Conservation (phyloP, 805 yeast genomes). For the Wickerhamomyces kurtzmanii region DNA sequence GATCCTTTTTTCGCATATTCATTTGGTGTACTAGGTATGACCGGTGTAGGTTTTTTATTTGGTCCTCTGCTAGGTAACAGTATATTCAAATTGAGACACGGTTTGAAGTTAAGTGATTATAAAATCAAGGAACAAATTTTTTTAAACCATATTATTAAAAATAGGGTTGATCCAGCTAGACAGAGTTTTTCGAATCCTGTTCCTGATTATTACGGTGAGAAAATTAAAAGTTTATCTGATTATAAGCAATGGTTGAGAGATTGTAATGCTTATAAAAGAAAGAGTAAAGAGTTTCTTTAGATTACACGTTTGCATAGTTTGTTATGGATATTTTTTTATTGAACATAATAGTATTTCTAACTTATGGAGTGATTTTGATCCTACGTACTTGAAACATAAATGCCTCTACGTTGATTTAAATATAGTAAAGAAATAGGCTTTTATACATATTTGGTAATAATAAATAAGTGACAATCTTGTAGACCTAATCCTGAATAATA, state of each 20-base stretch:
- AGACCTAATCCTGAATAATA: too few relatives aligned
- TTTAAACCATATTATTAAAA: constrained; percentile 58
- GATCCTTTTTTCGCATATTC: constrained; percentile 81
- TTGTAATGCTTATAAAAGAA: constrained; percentile 82
- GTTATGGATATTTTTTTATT: neutral
- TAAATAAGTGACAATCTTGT: too few relatives aligned
- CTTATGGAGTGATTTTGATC: too few relatives aligned
- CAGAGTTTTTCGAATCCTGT: constrained; percentile 91
- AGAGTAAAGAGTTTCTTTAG: constrained; percentile 64
- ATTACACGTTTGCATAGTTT: neutral
- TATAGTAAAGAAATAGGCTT: too few relatives aligned
- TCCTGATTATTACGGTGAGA: constrained; percentile 98
- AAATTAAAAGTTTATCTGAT: constrained; percentile 74
- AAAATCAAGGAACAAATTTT: constrained; percentile 62
- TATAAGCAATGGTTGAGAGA: constrained; percentile 96
- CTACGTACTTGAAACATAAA: too few relatives aligned
- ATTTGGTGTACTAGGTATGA: constrained; percentile 63
- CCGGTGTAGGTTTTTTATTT: constrained; percentile 65
- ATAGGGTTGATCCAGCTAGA: constrained; percentile 87
- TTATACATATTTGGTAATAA: too few relatives aligned
- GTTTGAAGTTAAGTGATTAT: constrained; percentile 34
- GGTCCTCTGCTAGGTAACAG: constrained; percentile 80
- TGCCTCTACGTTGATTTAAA: too few relatives aligned
- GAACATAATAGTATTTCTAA: too few relatives aligned
- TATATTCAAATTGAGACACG: constrained; percentile 49